Evolutionary conservation across 176 grass and related monocot genomes (phyloP), one percentile per base, ranked within the genome.

Genomic region (Otatea glauca): DNA sequence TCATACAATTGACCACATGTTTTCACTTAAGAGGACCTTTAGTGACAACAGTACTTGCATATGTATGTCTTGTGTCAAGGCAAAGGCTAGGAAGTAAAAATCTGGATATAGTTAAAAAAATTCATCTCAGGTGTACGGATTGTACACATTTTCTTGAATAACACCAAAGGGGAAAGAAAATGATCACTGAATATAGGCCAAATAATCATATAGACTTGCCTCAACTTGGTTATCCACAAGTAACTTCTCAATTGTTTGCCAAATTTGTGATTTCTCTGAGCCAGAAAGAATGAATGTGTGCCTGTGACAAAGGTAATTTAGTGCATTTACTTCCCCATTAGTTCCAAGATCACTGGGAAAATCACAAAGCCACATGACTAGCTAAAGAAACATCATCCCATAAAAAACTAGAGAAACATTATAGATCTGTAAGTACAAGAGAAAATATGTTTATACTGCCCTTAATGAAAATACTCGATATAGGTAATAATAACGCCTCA

Each of bases 181-280:
- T 66, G 48, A 66, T 73, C 3, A 54, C 7, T 35, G 9, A 59
- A 41, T 64, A 78, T 21, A 81, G 1, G 69, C 23, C 43, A 88
- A 79, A 90, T 60, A n/a, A 86, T 65, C 15, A 85, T 72, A 42
- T 72, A 42, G 67, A 93, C 91, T 95, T 98, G 83, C 96, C 93
- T 98, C 96, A 37, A 98, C 96, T 98, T 98, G 96, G 81, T 87
- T 95, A 62, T 98, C 96, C 74, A 90, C 93, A 83, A 98, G 96
- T 89, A 98, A 83, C 76, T 87, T 93, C 75, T 95, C 93, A 74
- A 95, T 94, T 69, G 83, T 82, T 81, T 89, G 73, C 96, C 96
- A 95, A 58, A 98, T 95, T 75, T 92, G 93, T 83, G 78, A 82
- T 81, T 93, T 98, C 83, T 98, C 91, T 49, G 80, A 83, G 47